A percentile compares a stretch with the other conserved stretches of the same genome.
Evolutionary conservation across 805 yeast species (phyloP).

Genomic region (Saccharomycopsis sp.): DNA sequence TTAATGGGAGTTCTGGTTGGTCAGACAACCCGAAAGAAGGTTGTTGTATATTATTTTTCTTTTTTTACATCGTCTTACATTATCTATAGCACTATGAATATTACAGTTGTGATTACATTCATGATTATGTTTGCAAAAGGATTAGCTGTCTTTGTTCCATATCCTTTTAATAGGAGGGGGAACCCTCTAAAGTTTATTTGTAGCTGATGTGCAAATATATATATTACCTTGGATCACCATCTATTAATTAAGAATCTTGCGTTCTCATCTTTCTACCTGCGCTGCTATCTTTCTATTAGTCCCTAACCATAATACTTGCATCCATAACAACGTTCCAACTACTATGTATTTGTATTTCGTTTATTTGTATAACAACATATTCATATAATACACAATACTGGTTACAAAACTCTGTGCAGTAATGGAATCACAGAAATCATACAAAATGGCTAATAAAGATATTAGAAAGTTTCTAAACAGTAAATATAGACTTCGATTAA

Average conservation of each 20-base stretch:
- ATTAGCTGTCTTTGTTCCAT: neutral
- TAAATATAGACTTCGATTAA: neutral
- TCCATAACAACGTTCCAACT: no score
- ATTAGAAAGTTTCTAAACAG: neutral
- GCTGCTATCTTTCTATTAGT: no score
- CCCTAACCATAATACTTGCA: no score
- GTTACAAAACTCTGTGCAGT: no score
- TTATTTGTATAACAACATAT: no score
- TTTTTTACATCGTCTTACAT: neutral
- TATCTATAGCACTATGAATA: neutral
- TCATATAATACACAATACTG: no score
- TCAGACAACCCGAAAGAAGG: neutral
- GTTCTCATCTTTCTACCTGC: neutral
- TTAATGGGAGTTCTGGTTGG: neutral
- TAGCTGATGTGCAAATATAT: neutral
- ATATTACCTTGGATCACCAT: neutral
- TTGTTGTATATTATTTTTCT: neutral
- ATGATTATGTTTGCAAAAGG: neutral
- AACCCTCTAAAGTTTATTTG: no score
- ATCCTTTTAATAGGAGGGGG: neutral
- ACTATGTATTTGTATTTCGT: no score
- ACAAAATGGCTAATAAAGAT: neutral
- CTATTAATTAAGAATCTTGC: neutral
- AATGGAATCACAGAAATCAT: neutral
- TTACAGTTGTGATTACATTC: neutral